phyloP scores from a whole-genome alignment of 345 rosid species.

The Rhizophora mangle region DNA sequence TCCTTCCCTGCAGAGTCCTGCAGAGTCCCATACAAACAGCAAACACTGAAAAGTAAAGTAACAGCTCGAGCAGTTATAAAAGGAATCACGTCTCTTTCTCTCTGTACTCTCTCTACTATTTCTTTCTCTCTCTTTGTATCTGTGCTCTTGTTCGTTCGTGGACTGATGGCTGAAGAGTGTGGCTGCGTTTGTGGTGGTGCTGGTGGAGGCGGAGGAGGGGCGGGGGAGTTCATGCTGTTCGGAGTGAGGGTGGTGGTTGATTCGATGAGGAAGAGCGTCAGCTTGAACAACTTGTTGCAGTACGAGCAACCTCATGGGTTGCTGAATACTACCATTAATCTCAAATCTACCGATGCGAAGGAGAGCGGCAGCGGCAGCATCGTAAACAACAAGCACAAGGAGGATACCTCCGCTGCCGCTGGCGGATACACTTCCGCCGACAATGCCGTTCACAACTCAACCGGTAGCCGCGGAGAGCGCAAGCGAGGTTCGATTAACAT shows the following conservation, averaged over 20 bases:
- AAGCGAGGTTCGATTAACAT: slow-evolving; percentile 64
- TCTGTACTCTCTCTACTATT: background rate
- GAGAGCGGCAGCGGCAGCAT: slow-evolving; percentile 2
- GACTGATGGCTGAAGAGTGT: slow-evolving; percentile 30
- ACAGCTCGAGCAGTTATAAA: too few species aligned
- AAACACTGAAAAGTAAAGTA: too few species aligned
- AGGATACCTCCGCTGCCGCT: slow-evolving; percentile 12
- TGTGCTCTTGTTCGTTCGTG: background rate
- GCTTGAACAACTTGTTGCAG: slow-evolving; percentile 76
- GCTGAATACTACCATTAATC: background rate
- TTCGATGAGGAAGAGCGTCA: slow-evolving; percentile 87
- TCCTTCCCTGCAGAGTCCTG: too few species aligned
- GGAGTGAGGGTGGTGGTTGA: slow-evolving; percentile 91
- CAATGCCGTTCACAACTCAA: slow-evolving; percentile 55
- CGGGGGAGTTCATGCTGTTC: slow-evolving; percentile 77
- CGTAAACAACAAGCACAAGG: slow-evolving; percentile 4
- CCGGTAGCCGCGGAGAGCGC: slow-evolving; percentile 53
- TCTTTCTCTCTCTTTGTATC: background rate
- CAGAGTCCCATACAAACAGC: too few species aligned
- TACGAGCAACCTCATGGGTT: slow-evolving; percentile 51
- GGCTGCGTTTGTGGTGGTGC: slow-evolving; percentile 17
- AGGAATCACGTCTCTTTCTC: background rate
- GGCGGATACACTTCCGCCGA: slow-evolving; percentile 76
- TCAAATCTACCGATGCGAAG: background rate
- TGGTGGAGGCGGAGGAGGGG: slow-evolving; percentile 16